phyloP scores from a whole-genome alignment of 352 stramenopile genomes.

The Pythium volutum region DNA sequence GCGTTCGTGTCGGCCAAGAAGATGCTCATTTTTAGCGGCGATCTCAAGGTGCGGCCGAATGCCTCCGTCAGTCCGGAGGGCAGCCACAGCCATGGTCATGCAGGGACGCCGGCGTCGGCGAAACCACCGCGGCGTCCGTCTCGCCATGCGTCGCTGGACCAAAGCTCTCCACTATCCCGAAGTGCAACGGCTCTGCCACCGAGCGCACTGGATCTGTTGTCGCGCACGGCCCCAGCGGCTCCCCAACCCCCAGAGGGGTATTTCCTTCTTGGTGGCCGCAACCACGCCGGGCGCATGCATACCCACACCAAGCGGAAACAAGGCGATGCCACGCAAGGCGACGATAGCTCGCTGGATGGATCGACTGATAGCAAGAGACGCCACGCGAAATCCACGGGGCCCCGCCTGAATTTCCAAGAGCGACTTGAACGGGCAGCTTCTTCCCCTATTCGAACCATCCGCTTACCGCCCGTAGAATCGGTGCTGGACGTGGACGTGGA shows the following conservation, averaged over 20 bases:
- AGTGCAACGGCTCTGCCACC: slow-evolving; percentile 12
- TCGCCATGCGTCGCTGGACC: slow-evolving; percentile 28
- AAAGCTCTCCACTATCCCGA: slow-evolving; percentile 1
- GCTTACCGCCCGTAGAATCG: slow-evolving; percentile 36
- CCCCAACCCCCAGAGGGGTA: slow-evolving; percentile 8
- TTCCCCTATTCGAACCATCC: background rate
- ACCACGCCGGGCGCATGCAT: background rate
- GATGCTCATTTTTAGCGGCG: slow-evolving; percentile 50
- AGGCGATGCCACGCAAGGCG: background rate
- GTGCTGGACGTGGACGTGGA: slow-evolving; percentile 34
- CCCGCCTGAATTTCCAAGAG: slow-evolving; percentile 38
- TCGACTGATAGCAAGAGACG: slow-evolving; percentile 3
- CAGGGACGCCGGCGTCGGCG: slow-evolving; percentile 3
- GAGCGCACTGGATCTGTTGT: slow-evolving; percentile 51
- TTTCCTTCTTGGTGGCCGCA: background rate
- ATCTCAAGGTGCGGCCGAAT: slow-evolving; percentile 9
- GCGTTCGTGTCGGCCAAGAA: slow-evolving; percentile 67
- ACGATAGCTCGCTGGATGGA: slow-evolving; percentile 1
- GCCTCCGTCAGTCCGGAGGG: slow-evolving; percentile 14
- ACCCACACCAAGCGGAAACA: slow-evolving; percentile 20
- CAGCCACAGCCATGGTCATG: slow-evolving; percentile 7
- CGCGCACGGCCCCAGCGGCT: slow-evolving; percentile 45
- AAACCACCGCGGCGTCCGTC: slow-evolving; percentile 25
- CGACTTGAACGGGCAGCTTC: slow-evolving; percentile 29
- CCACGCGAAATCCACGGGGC: background rate